Conservation (phyloP, 108 stramenopile genomes). For the Aurantiochytrium sp. region DNA sequence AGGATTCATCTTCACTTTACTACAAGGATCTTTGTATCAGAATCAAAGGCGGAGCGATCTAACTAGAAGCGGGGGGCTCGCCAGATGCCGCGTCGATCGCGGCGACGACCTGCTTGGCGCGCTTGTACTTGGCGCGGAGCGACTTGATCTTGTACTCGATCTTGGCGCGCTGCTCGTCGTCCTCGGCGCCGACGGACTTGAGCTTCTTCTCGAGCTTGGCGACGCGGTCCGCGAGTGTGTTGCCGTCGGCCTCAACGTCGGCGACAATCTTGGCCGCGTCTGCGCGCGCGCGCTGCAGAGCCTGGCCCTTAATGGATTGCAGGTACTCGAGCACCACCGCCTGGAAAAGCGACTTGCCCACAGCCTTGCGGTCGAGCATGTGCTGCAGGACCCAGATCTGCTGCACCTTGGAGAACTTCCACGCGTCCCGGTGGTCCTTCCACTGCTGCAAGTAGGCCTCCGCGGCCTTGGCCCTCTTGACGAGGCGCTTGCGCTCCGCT, state of each 20-base stretch:
- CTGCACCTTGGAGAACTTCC: slow-evolving; percentile 4
- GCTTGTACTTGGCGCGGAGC: slow-evolving; percentile 17
- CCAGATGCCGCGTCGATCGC: not conserved
- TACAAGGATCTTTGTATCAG: too few species aligned
- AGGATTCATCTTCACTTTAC: too few species aligned
- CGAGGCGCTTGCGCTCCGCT: not conserved
- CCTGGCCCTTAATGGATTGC: not conserved
- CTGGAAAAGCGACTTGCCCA: not conserved
- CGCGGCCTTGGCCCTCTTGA: not conserved
- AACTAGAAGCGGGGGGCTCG: too few species aligned
- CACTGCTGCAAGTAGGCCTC: not conserved
- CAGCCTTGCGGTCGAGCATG: not conserved
- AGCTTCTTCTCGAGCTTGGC: not conserved
- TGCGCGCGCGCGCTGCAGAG: not conserved
- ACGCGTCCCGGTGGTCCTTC: not conserved
- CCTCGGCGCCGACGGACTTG: not conserved
- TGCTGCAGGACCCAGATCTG: not conserved
- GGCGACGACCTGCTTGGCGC: not conserved
- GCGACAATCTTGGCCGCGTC: not conserved
- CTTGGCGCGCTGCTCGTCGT: not conserved
- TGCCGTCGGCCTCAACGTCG: not conserved
- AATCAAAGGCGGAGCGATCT: too few species aligned
- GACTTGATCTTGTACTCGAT: not conserved
- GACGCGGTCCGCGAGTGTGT: not conserved
- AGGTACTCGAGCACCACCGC: not conserved